A percentile compares a stretch with the other conserved stretches of the same genome.
These are phyloP conservation scores for Starmerella geochares DNA, from an alignment of 805 yeast genomes.

Conservation along the genomic window DNA sequence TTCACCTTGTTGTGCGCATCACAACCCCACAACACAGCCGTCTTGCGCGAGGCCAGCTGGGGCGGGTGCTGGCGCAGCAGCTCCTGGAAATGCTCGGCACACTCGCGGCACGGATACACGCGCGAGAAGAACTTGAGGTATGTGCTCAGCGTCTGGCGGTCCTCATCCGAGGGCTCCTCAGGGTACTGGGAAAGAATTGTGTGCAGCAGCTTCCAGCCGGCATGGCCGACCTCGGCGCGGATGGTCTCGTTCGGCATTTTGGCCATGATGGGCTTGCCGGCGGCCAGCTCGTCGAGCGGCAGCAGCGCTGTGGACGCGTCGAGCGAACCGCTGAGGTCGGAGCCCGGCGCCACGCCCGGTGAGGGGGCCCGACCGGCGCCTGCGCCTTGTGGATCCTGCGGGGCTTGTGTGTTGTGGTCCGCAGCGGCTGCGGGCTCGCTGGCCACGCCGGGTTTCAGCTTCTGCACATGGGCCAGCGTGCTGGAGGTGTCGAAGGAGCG, in stretches of 20 bases:
- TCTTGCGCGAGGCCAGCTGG: conserved; percentile 61
- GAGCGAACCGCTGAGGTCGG: neutral
- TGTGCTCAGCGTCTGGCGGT: conserved; percentile 49
- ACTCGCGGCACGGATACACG: conserved; percentile 94
- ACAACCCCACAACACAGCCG: conserved; percentile 95
- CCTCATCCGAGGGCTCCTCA: conserved; percentile 57
- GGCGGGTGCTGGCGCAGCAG: conserved; percentile 69
- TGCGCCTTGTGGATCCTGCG: no score
- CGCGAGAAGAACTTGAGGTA: conserved; percentile 72
- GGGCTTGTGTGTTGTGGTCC: no score
- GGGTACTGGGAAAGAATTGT: conserved; percentile 90
- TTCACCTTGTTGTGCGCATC: conserved; percentile 82
- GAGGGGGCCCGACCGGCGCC: no score
- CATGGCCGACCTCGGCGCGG: conserved; percentile 75
- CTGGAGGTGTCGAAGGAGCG: conserved; percentile 3
- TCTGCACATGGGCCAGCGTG: neutral
- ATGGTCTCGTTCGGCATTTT: conserved; percentile 79
- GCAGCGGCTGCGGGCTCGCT: neutral
- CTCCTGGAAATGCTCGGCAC: conserved; percentile 80
- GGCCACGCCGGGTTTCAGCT: neutral
- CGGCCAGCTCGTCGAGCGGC: conserved; percentile 13
- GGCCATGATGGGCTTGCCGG: conserved; percentile 69
- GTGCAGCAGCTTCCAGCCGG: conserved; percentile 88
- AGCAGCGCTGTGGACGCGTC: neutral
- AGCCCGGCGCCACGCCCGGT: neutral